Base-by-base conservation (phyloP, 139 green algal genomes). In the Marvania coccoides region DNA sequence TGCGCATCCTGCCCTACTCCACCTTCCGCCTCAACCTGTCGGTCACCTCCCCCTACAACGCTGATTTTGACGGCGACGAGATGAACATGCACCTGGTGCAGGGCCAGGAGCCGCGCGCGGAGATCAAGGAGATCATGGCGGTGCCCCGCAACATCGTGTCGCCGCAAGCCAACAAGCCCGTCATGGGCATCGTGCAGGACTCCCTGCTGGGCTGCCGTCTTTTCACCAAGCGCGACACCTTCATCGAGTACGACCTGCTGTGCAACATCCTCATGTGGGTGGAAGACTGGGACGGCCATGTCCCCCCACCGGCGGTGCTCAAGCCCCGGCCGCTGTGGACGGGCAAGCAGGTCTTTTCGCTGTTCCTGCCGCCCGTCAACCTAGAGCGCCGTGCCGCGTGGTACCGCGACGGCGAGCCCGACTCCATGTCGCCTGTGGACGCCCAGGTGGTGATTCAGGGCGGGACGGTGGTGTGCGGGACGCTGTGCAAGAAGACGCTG, bases 41-140 rank as follows among this genome's bases (percentile, higher is more conserved):
- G 8, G 95, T 99, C 45, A 99, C 95, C 3, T 91, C 88, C 35
- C 94, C 95, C n/a, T 99, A 99, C 89, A 99, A 99, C 78, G 95
- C 95, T 53, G 95, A 99, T 75, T 99, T 99, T 79, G 95, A 99
- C 66, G 95, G 95, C 23, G 95, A 99, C 70, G 95, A 99, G 82
- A 99, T 99, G 95, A 99, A 99, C 89, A 98, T 99, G 95, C 95
- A 99, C 79, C 84, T 99, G 33, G 88, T 87, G 36, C 93, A 97
- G 80, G 87, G 80, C 19, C 88, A 91, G 24, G 93, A 98, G 81
- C 92, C 89, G 33, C 83, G 87, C 1, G 90, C 94, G 2, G 94
- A 99, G 81, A 90, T 92, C 53, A 70, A 75, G n/a, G 81, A 98
- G 74, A 90, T 99, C 51, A 99, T 99, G 94, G 90, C 95, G 80